Evolutionary conservation across 495 filamentous ascomycete species (phyloP), one percentile per base, ranked within the genome.

Genomic region (Penicillium taxi): DNA sequence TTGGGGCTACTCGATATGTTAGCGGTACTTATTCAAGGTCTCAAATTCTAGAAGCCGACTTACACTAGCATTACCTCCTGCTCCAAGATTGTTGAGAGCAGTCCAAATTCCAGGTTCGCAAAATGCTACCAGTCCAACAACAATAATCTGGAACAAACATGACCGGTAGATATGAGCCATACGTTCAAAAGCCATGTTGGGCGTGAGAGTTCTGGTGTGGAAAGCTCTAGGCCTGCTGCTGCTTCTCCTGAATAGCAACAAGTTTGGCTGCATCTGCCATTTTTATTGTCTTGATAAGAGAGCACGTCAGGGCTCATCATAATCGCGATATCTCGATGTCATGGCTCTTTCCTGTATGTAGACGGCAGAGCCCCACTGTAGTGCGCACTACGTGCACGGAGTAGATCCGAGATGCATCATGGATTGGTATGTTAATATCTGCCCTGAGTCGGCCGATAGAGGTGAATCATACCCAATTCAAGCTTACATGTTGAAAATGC

Each of bases 81-180:
- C 74, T 17, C 75, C 75, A 3, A 73, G 66, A 47, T 61, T 71
- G 41, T 72, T 77, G 30, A 77, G 48, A 2, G 75, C 74, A 30
- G 71, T 75, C 75, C 74, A 79, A 22, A 79, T 72, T 1, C 74
- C 75, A 0, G 73, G 73, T 35, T 75, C 69, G 6, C 70, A 70
- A 50, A 78, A 76, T 2, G 65, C 68, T 25, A 77, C 70, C 22
- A 70, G 39, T 9, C 74, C 75, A 12, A 76, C 63, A 4, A 76
- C 50, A 31, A 78, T 62, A 23, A 72, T 69, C 42, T 76, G 73
- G 52, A 71, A 74, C 2, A 75, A 51, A 17, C 71, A 69, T 26
- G 67, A 70, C 35, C 68, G 71, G 47, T 74, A 77, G 53, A 63
- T 64, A 15, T 56, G 44, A 19, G 5, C 2, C n/a, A 41, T 2